Conservation (phyloP, 176 grass and related monocot species). For the Eragrostis nindensis region DNA sequence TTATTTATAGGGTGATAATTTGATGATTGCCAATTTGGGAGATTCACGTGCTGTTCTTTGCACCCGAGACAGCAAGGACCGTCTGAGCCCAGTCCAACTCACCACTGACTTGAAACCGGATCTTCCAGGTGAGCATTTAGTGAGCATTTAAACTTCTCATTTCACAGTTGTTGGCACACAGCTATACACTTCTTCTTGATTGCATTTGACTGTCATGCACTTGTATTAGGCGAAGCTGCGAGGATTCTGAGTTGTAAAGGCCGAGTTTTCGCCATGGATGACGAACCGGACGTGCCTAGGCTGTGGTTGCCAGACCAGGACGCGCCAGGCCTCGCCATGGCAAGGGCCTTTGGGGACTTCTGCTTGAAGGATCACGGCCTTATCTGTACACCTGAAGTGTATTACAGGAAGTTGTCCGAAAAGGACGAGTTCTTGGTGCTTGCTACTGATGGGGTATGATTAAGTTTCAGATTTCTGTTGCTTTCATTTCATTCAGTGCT, state of each 20-base stretch:
- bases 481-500: not conserved
- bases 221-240: conserved; percentile 58
- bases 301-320: conserved; percentile 83
- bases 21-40: conserved; percentile 81
- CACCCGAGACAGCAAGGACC: conserved; percentile 53
- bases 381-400: conserved; percentile 77
- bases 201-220: not conserved
- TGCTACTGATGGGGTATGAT: conserved; percentile 76
- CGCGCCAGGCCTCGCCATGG: conserved; percentile 90
- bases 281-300: conserved; percentile 77
- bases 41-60: conserved; percentile 82
- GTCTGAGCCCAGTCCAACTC: conserved; percentile 59
- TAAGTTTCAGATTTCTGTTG: conserved; percentile 1
- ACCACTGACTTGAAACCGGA: conserved; percentile 83
- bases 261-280: conserved; percentile 75
- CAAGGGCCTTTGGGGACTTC: conserved; percentile 86
- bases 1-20: conserved; percentile 59
- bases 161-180: not conserved
- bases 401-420: conserved; percentile 60
- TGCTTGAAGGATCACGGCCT: conserved; percentile 88
- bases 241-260: conserved; percentile 76
- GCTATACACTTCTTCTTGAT: not conserved
- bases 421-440: conserved; percentile 94
- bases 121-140: conserved; percentile 75
- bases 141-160: conserved; percentile 8